A percentile compares a stretch with the other conserved stretches of the same genome.
These are phyloP conservation scores for Geranium rotundifolium DNA, from an alignment of 345 rosid genomes.

Conservation along the genomic window DNA sequence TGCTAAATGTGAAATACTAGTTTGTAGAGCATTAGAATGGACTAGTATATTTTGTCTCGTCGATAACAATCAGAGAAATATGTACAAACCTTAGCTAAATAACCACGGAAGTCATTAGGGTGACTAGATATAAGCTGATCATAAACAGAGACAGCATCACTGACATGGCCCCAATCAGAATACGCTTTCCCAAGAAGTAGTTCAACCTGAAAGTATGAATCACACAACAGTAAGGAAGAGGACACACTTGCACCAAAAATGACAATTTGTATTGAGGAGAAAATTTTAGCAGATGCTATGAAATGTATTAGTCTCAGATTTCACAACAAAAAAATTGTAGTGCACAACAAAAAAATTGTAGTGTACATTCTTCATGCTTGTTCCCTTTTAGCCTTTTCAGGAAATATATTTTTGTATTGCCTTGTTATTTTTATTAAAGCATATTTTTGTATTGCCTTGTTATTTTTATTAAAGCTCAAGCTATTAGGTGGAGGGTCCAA, in stretches of 20 bases:
- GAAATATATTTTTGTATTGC: too few species aligned
- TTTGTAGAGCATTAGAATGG: background rate
- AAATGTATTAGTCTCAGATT: conserved; percentile 7
- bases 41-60: background rate
- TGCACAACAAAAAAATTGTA: too few species aligned
- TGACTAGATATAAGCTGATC: conserved; percentile 62
- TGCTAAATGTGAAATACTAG: background rate
- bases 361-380: too few species aligned
- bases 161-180: conserved; percentile 82
- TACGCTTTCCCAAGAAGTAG: conserved; percentile 93
- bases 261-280: too few species aligned
- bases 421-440: too few species aligned
- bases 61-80: background rate
- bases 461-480: too few species aligned
- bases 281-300: too few species aligned
- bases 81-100: conserved; percentile 71
- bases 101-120: conserved; percentile 86
- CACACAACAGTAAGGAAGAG: background rate
- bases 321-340: too few species aligned
- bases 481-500: too few species aligned
- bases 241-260: too few species aligned
- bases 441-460: too few species aligned
- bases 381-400: too few species aligned
- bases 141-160: conserved; percentile 84
- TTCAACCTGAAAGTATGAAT: conserved; percentile 43